phyloP scores from a whole-genome alignment of 2,329 filamentous ascomycete species.

The Trichoderma sp. region DNA sequence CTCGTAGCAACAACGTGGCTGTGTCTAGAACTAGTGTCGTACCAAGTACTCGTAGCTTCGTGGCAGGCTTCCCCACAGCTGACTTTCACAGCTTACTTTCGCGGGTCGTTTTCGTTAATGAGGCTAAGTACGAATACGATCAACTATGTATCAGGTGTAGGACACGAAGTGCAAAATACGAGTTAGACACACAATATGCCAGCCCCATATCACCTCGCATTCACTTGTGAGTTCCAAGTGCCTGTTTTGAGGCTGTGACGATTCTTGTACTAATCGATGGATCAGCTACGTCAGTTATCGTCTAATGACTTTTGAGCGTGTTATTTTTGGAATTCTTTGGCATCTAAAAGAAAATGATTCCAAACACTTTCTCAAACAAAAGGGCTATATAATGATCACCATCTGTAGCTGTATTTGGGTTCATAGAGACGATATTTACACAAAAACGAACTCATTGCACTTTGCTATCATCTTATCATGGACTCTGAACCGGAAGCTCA shows the following conservation, averaged over 20 bases:
- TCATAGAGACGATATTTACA: neutral
- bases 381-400: neutral
- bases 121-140: neutral
- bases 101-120: neutral
- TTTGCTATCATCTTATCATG: neutral
- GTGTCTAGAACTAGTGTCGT: neutral
- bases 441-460: neutral
- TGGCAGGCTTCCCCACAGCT: neutral
- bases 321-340: neutral
- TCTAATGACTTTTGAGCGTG: neutral
- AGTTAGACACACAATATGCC: neutral
- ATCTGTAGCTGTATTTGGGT: neutral
- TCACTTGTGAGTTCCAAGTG: neutral
- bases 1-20: neutral
- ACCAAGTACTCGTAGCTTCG: neutral
- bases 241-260: neutral
- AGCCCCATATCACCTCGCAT: neutral
- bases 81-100: neutral
- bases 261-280: neutral
- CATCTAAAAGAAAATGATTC: neutral
- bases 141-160: neutral
- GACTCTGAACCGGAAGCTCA: neutral
- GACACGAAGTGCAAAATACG: neutral
- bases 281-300: neutral
- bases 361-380: neutral